A percentile compares a stretch with the other conserved stretches of the same genome.
phyloP scores from a whole-genome alignment of 2,329 filamentous ascomycete species.

The Aspergillus sergii region DNA sequence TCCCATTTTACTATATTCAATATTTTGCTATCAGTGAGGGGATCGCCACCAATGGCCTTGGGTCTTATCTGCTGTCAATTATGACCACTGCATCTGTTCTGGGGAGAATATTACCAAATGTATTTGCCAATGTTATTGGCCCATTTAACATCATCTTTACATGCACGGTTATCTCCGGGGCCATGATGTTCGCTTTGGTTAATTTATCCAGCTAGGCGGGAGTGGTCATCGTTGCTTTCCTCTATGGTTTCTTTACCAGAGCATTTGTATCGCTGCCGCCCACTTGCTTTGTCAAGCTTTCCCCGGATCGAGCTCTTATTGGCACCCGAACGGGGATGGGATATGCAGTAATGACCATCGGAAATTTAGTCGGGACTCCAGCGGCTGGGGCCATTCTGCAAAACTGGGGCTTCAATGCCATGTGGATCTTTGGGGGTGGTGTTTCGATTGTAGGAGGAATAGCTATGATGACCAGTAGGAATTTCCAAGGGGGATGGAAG shows the following conservation, averaged over 20 bases:
- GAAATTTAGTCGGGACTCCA: conserved; percentile 3
- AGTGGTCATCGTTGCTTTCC: background rate
- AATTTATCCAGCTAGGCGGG: background rate
- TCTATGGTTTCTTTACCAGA: background rate
- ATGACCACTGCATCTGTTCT: conserved; percentile 1
- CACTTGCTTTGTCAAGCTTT: conserved; percentile 5
- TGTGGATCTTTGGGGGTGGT: conserved; percentile 7
- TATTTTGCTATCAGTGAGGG: background rate
- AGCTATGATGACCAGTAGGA: conserved; percentile 6
- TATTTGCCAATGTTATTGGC: conserved; percentile 2
- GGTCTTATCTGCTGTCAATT: conserved; percentile 1
- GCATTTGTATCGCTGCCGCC: conserved; percentile 5
- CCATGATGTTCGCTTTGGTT: background rate
- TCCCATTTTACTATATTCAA: conserved; percentile 2
- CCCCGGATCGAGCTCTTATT: background rate
- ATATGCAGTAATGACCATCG: conserved; percentile 4
- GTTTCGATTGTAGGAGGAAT: conserved; percentile 4
- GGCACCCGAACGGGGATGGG: conserved; percentile 8
- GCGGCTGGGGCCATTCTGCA: background rate
- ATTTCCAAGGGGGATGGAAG: conserved; percentile 2
- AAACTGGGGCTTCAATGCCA: background rate
- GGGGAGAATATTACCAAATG: background rate
- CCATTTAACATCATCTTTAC: background rate
- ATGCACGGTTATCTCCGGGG: background rate
- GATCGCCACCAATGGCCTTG: background rate